phyloP scores from a whole-genome alignment of 2,329 filamentous ascomycete genomes.

The Colletotrichum costaricense region DNA sequence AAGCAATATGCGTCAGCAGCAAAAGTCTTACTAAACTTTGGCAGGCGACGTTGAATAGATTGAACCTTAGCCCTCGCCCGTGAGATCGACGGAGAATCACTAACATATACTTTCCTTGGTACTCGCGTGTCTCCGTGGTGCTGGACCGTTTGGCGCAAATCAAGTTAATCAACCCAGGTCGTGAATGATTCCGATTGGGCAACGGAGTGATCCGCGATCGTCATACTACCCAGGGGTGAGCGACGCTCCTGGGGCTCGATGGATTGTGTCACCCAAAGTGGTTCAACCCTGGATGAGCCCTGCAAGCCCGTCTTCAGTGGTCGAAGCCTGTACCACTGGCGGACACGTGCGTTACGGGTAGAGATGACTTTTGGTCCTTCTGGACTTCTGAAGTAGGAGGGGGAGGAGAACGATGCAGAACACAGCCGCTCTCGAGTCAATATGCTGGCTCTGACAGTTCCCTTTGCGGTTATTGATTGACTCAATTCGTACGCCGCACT shows the following conservation, averaged over 20 bases:
- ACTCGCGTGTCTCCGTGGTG: neutral
- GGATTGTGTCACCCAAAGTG: conserved; percentile 31
- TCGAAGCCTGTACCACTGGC: neutral
- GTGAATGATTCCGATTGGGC: conserved; percentile 33
- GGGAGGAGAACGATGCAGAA: neutral
- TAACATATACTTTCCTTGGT: neutral
- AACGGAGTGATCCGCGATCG: neutral
- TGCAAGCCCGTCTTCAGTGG: neutral
- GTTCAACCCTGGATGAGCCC: neutral
- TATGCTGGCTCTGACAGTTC: conserved; percentile 5
- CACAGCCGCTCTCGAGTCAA: conserved; percentile 19
- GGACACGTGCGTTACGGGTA: conserved; percentile 31
- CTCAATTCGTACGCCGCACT: neutral
- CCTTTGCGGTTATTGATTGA: neutral
- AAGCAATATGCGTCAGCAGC: neutral
- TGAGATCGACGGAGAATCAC: conserved; percentile 8
- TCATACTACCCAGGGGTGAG: neutral
- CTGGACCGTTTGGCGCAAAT: neutral
- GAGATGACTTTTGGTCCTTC: neutral
- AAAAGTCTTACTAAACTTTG: neutral
- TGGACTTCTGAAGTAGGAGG: neutral
- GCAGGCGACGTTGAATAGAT: neutral
- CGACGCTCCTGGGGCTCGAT: conserved; percentile 8
- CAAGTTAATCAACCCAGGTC: neutral
- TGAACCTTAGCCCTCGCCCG: conserved; percentile 3